phyloP scores from a whole-genome alignment of 805 yeast genomes.

The Kluyveromyces starmeri region DNA sequence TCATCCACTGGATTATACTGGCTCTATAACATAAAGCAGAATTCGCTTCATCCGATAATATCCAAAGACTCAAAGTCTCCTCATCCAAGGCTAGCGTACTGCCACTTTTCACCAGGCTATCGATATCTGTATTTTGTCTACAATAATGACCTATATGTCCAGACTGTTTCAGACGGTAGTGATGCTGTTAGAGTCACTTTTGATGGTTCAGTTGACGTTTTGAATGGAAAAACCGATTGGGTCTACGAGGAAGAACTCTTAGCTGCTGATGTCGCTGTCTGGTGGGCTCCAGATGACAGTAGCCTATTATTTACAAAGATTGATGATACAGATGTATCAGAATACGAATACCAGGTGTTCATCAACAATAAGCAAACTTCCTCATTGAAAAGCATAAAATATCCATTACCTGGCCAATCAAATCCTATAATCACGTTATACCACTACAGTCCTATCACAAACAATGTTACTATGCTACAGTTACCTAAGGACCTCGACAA shows the following conservation, averaged over 20 bases:
- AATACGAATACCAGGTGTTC: constrained; percentile 43
- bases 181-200: constrained; percentile 19
- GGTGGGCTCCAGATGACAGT: constrained; percentile 67
- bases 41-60: constrained; percentile 27
- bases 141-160: constrained; percentile 46
- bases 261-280: constrained; percentile 46
- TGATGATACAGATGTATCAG: constrained; percentile 52
- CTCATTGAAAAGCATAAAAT: constrained; percentile 37
- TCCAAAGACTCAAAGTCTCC: constrained; percentile 16
- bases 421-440: constrained; percentile 49
- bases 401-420: constrained; percentile 64
- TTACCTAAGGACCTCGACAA: constrained; percentile 15
- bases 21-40: constrained; percentile 42
- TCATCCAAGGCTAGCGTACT: constrained; percentile 31
- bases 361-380: constrained; percentile 39
- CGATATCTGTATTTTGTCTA: constrained; percentile 46
- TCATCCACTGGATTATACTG: constrained; percentile 56
- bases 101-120: constrained; percentile 56
- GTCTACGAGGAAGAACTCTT: constrained; percentile 77
- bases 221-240: constrained; percentile 76
- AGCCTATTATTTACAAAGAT: constrained; percentile 45
- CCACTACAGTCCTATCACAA: constrained; percentile 31
- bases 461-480: constrained; percentile 17
- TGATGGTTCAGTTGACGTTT: constrained; percentile 45
- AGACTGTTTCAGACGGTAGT: constrained; percentile 24